Evolutionary conservation across 2,329 filamentous ascomycete genomes (phyloP), one percentile per base, ranked within the genome.

Genomic region (Cercospora canescens): DNA sequence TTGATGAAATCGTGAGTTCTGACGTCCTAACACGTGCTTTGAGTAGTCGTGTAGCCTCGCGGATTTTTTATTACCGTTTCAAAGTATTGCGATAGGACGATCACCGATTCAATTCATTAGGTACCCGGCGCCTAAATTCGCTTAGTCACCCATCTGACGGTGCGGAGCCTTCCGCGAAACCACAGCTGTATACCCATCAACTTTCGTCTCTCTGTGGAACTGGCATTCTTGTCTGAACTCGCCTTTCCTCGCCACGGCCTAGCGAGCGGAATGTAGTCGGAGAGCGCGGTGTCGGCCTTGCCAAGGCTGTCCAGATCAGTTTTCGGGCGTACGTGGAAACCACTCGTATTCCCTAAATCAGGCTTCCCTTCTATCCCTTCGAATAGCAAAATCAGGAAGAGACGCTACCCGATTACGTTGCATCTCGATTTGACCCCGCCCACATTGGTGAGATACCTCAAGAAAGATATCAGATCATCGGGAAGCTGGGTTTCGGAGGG

Each of bases 401-500:
- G 39, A 65, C 58, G 6, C 37, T 65, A 9, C 63, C 59, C n/a
- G 39, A 37, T 30, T 65, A 65, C 21, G 37, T 62, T 7, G 35
- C 63, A 5, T 60, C 61, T 14, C 24, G 52, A 16, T 67, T 67
- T 28, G 61, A 64, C 32, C 65, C 61, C 16, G 28, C 63, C 24
- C 18, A 45, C 32, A 64, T 67, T 12, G 65, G 65, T 28, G 35
- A 64, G 30, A 50, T 45, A 18, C 18, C 61, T 12, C 30, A 37
- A 5, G 39, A 52, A 6, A 41, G 62, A 18, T 67, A 67, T 52
- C 28, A 63, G 28, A 57, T 67, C 7, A 24, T 64, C 11, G 65
- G 65, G 14, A 67, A 67, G 34, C 57, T 67, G 8, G 65, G 65
- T 21, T 67, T 54, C 35, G 65, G 65, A 18, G 56, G 55, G 9